Evolutionary conservation across 2,329 filamentous ascomycete genomes (phyloP).

Genomic region (Colletotrichum orbiculare): DNA sequence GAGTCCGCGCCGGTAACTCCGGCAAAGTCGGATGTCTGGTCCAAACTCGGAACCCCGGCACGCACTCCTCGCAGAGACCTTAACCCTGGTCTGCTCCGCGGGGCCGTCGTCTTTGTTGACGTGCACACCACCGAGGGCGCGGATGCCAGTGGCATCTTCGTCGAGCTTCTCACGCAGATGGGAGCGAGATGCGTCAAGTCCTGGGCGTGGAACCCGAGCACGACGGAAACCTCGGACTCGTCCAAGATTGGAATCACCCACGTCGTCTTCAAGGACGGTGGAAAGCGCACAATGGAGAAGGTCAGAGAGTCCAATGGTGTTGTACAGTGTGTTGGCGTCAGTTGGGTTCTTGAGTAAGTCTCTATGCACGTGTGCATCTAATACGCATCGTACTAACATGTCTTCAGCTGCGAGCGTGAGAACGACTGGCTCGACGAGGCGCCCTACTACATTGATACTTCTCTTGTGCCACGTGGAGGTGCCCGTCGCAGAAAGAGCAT

Average conservation of each 20-base stretch:
- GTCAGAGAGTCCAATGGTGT: slow-evolving; percentile 77
- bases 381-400: neutral
- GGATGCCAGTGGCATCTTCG: slow-evolving; percentile 83
- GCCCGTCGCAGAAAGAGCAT: slow-evolving; percentile 82
- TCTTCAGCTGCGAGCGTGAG: slow-evolving; percentile 75
- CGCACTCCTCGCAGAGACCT: slow-evolving; percentile 67
- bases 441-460: slow-evolving; percentile 75
- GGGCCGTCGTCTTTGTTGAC: slow-evolving; percentile 84
- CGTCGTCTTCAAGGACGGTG: slow-evolving; percentile 90
- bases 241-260: slow-evolving; percentile 82
- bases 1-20: slow-evolving; percentile 54
- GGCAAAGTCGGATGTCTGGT: slow-evolving; percentile 64
- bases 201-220: slow-evolving; percentile 77
- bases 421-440: slow-evolving; percentile 81
- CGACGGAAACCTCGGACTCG: slow-evolving; percentile 45
- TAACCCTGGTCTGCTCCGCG: slow-evolving; percentile 67
- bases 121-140: slow-evolving; percentile 85
- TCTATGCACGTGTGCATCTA: neutral
- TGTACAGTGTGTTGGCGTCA: slow-evolving; percentile 87
- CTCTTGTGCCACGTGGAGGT: slow-evolving; percentile 75
- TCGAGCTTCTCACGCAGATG: slow-evolving; percentile 82
- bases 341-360: slow-evolving; percentile 88
- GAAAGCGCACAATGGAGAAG: slow-evolving; percentile 83
- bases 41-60: slow-evolving; percentile 64
- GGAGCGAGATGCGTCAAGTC: slow-evolving; percentile 81